Conservation (phyloP, 2,329 filamentous ascomycete species). For the Pseudogymnoascus sp. region DNA sequence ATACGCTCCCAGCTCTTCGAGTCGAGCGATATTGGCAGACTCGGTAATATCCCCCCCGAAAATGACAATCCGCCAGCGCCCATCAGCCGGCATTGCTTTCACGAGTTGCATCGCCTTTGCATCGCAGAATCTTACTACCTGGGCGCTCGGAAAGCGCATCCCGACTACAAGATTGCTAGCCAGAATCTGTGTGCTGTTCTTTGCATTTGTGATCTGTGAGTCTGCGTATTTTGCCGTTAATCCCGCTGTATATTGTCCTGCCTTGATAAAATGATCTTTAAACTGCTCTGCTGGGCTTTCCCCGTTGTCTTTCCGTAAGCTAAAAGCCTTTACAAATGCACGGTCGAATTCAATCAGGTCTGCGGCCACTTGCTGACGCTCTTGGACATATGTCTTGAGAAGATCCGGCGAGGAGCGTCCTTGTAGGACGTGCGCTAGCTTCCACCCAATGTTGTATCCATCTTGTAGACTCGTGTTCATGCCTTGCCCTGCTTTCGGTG, state of each 20-base stretch:
- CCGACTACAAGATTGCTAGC: constrained; percentile 40
- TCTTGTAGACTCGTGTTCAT: constrained; percentile 53
- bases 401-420: constrained; percentile 37
- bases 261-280: constrained; percentile 48
- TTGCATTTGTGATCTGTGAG: constrained; percentile 38
- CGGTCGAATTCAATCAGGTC: constrained; percentile 57
- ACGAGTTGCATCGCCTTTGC: constrained; percentile 48
- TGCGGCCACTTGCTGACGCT: constrained; percentile 44
- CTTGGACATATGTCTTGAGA: constrained; percentile 46
- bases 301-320: constrained; percentile 32
- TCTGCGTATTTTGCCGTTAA: constrained; percentile 48
- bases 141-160: constrained; percentile 50
- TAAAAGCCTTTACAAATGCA: constrained; percentile 47
- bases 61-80: constrained; percentile 44
- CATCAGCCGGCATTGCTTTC: constrained; percentile 43
- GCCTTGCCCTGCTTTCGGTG: constrained; percentile 56
- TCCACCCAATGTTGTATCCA: constrained; percentile 56
- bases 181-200: constrained; percentile 30
- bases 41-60: constrained; percentile 40
- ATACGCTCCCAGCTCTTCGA: constrained; percentile 36
- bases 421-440: constrained; percentile 43
- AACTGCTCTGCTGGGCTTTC: constrained; percentile 43
- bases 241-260: constrained; percentile 54
- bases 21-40: constrained; percentile 20
- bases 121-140: constrained; percentile 54